Conservation (phyloP, 2,329 filamentous ascomycete species). For the Phialophora expanda region DNA sequence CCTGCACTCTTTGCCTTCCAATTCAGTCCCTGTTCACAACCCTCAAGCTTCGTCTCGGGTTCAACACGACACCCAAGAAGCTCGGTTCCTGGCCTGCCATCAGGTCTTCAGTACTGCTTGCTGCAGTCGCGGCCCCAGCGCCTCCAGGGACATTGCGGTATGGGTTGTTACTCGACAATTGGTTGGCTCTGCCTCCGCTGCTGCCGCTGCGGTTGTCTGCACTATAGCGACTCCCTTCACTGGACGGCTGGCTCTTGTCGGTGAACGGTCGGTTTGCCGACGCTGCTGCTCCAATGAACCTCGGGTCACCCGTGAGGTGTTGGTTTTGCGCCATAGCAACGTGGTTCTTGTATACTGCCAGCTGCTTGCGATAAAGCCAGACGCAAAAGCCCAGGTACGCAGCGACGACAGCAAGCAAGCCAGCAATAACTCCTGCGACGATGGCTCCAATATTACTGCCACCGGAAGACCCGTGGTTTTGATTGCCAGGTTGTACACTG, state of each 20-base stretch:
- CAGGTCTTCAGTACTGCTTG: slow-evolving; percentile 63
- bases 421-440: slow-evolving; percentile 66
- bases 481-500: slow-evolving; percentile 1
- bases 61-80: slow-evolving; percentile 72
- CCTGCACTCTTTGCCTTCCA: not conserved
- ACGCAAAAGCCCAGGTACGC: slow-evolving; percentile 78
- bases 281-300: slow-evolving; percentile 28
- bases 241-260: slow-evolving; percentile 33
- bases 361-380: slow-evolving; percentile 74
- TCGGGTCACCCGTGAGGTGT: slow-evolving; percentile 50
- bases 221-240: slow-evolving; percentile 33
- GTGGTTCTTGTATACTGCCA: slow-evolving; percentile 72
- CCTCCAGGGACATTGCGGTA: slow-evolving; percentile 34
- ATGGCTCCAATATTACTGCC: slow-evolving; percentile 61
- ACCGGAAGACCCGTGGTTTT: slow-evolving; percentile 31
- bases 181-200: slow-evolving; percentile 38
- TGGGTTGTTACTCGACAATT: slow-evolving; percentile 41
- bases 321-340: slow-evolving; percentile 68
- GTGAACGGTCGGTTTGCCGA: slow-evolving; percentile 17
- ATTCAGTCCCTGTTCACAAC: slow-evolving; percentile 67
- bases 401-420: slow-evolving; percentile 67
- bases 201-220: slow-evolving; percentile 35
- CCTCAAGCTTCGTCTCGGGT: slow-evolving; percentile 69
- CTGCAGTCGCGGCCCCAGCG: slow-evolving; percentile 50
- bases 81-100: slow-evolving; percentile 69